phyloP scores from a whole-genome alignment of 495 filamentous ascomycete genomes.

The Bathelium albidoporum region DNA sequence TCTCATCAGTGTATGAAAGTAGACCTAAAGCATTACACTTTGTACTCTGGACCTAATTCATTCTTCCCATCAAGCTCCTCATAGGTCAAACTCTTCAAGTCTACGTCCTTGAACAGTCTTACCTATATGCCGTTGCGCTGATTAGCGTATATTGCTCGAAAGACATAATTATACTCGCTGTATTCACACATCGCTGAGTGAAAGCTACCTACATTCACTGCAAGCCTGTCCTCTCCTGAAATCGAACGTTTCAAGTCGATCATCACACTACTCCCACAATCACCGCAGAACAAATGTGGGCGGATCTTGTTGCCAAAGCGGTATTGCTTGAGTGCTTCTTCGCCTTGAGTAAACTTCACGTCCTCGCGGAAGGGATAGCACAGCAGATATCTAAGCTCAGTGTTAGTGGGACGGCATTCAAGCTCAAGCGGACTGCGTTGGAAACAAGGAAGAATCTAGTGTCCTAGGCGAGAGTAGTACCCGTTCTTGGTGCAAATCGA shows the following conservation, averaged over 20 bases:
- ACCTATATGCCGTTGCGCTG: background rate
- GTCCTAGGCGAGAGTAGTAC: background rate
- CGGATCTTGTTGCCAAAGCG: background rate
- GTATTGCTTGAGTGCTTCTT: conserved; percentile 8
- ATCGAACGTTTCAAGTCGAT: conserved; percentile 1
- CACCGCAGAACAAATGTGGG: conserved; percentile 11
- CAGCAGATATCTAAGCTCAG: background rate
- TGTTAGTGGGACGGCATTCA: no score
- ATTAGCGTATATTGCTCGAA: background rate
- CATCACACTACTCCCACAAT: conserved; percentile 7
- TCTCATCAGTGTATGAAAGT: background rate
- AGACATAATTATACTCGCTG: background rate
- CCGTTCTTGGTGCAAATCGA: conserved; percentile 12
- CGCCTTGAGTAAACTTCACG: conserved; percentile 9
- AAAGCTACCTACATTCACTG: conserved; percentile 11
- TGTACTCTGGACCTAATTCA: conserved; percentile 6
- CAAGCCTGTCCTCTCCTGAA: conserved; percentile 7
- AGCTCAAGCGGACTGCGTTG: no score
- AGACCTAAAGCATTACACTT: background rate
- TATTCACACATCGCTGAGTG: background rate
- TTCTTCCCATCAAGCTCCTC: conserved; percentile 5
- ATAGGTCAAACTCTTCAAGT: background rate
- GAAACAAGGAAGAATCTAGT: background rate
- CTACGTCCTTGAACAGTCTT: conserved; percentile 15
- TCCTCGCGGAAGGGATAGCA: conserved; percentile 8